These are phyloP conservation scores for Cicer judaicum DNA, from an alignment of 306 rosid species.

Conservation along the genomic window DNA sequence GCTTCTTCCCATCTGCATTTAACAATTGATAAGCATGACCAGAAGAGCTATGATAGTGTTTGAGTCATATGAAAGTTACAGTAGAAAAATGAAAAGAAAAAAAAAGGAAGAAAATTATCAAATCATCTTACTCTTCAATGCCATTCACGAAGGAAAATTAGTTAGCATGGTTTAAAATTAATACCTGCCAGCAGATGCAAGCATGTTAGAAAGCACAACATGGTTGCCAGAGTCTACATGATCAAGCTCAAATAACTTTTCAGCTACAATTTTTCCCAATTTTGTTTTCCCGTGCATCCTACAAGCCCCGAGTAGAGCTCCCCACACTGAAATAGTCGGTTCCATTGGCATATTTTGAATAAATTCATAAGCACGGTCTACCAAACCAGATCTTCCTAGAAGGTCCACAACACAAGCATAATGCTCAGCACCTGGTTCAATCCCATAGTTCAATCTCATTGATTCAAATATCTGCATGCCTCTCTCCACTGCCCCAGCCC, in stretches of 20 bases:
- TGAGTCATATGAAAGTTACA: slow-evolving; percentile 8
- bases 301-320: slow-evolving; percentile 85
- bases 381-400: slow-evolving; percentile 82
- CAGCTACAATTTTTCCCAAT: slow-evolving; percentile 79
- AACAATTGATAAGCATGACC: slow-evolving; percentile 27
- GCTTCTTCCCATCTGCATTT: slow-evolving; percentile 92
- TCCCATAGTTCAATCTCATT: slow-evolving; percentile 61
- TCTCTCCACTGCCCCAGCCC: slow-evolving; percentile 74
- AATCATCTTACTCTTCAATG: neutral
- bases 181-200: slow-evolving; percentile 88
- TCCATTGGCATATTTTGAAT: slow-evolving; percentile 67
- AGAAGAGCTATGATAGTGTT: slow-evolving; percentile 26
- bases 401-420: slow-evolving; percentile 82
- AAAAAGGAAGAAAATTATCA: neutral
- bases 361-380: slow-evolving; percentile 80
- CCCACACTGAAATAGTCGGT: slow-evolving; percentile 82
- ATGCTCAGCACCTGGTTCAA: slow-evolving; percentile 84
- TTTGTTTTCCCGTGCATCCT: slow-evolving; percentile 72
- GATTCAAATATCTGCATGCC: slow-evolving; percentile 73
- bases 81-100: slow-evolving; percentile 14
- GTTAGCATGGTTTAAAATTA: slow-evolving; percentile 22
- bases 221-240: slow-evolving; percentile 90
- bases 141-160: neutral
- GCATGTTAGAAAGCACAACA: slow-evolving; percentile 82
- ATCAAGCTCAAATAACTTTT: slow-evolving; percentile 78